A percentile compares a stretch with the other conserved stretches of the same genome.
Evolutionary conservation across 345 rosid genomes (phyloP).

Genomic region (Psidium guajava): DNA sequence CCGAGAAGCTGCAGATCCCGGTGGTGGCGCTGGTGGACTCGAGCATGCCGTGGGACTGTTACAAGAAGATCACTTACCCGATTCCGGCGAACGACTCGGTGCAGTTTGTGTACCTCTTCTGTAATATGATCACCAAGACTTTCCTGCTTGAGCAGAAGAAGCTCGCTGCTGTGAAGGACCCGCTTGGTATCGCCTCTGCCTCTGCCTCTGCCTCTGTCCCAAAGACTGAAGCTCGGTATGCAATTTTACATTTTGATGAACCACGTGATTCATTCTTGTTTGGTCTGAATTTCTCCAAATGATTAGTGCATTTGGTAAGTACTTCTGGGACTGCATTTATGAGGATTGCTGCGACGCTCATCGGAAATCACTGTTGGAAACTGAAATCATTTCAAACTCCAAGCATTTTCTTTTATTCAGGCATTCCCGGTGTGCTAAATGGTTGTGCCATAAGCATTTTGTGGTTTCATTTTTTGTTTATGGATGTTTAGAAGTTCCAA

Average conservation of each 20-base stretch:
- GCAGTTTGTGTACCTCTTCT: conserved; percentile 87
- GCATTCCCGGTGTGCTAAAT: not conserved
- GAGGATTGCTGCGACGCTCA: not conserved
- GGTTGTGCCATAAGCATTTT: not conserved
- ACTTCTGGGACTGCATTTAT: not conserved
- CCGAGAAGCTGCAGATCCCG: conserved; percentile 71
- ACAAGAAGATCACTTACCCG: conserved; percentile 70
- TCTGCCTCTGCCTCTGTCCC: not conserved
- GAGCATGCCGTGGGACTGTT: conserved; percentile 68
- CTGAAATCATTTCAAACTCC: not conserved
- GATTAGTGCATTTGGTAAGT: not conserved
- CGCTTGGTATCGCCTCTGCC: not conserved
- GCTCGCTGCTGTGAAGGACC: not conserved
- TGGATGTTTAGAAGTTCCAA: not conserved
- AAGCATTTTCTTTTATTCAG: not conserved
- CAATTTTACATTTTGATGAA: not conserved
- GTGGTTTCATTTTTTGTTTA: not conserved
- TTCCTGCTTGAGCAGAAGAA: conserved; percentile 71
- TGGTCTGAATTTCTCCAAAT: not conserved
- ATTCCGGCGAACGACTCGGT: conserved; percentile 90
- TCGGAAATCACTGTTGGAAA: not conserved
- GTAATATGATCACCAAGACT: conserved; percentile 88
- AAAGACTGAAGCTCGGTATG: not conserved
- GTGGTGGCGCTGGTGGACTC: conserved; percentile 87
- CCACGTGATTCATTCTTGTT: not conserved